Evolutionary conservation across 2,329 filamentous ascomycete species (phyloP), one percentile per base, ranked within the genome.

Genomic region (Lomentospora prolificans): DNA sequence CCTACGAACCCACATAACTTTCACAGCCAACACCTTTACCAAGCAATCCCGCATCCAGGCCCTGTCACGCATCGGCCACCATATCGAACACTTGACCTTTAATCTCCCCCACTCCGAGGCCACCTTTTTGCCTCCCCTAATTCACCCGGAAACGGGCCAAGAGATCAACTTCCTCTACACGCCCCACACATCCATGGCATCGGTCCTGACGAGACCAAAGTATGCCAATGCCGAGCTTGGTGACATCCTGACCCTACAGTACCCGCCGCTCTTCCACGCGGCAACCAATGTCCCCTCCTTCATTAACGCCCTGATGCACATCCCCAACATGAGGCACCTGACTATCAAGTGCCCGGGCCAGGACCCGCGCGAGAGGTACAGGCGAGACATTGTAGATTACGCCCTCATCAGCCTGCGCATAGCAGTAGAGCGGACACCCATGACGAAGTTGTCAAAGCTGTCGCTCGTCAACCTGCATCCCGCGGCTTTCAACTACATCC

Each of bases 251-350:
- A 88, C 89, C 12, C 84, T 89, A 66, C 90, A 95, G 70, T 95
- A 95, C 64, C 89, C 89, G 54, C 89, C 90, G 4, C 73, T 95
- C 14, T 95, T 95, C 71, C 90, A 96, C 65, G 88, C 90, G 5
- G 88, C 90, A 6, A 92, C 89, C 58, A 94, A 96, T 65, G 86
- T 95, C 5, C 81, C 87, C 4, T 87, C 88, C 39, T 95, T 96
- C 72, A 84, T 92, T 62, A 78, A 83, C 60, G 87, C 87, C 51
- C 76, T 95, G 65, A 79, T 78, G 33, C 74, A 84, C 59, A 69
- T 95, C 64, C 73, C 81, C 57, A 86, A 85, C 62, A 74, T 96
- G 63, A 76, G 81, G 50, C 87, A 92, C 66, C 75, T 96, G 58
- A 86, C 81, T 51, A 79, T 95, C 65, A 84, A 82, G 58, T 94